These are phyloP conservation scores for Ceratobasidium papillatum DNA, from an alignment of 1,284 basidiomycete species.

Conservation along the genomic window DNA sequence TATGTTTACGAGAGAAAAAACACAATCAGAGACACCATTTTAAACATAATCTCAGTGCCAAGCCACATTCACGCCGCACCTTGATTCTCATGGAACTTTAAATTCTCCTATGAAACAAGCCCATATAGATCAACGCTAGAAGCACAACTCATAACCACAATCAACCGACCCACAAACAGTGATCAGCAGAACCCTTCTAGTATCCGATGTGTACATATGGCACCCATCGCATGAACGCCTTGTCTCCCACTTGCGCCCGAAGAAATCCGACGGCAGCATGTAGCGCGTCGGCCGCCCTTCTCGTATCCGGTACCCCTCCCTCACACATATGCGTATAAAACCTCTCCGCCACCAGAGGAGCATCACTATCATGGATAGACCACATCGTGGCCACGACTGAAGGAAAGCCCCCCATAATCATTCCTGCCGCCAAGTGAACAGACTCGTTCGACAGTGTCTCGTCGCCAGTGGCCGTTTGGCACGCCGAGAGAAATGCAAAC, in stretches of 20 bases:
- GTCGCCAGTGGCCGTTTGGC: slow-evolving; percentile 29
- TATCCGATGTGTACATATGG: slow-evolving; percentile 21
- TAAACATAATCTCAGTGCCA: too few species aligned
- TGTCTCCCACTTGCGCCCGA: slow-evolving; percentile 3
- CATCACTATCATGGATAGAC: slow-evolving; percentile 17
- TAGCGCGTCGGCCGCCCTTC: slow-evolving; percentile 12
- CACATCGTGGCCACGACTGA: slow-evolving; percentile 25
- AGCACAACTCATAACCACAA: too few species aligned
- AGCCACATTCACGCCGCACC: too few species aligned
- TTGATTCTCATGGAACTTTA: too few species aligned
- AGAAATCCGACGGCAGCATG: slow-evolving; percentile 8
- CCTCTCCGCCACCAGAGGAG: not conserved
- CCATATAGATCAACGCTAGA: too few species aligned
- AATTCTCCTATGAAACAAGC: too few species aligned
- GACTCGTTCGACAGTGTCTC: slow-evolving; percentile 18
- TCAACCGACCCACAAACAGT: too few species aligned
- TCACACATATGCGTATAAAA: not conserved
- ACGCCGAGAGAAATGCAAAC: slow-evolving; percentile 32
- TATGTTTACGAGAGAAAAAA: too few species aligned
- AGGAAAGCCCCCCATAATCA: slow-evolving; percentile 21
- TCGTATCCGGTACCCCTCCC: not conserved
- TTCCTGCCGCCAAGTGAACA: slow-evolving; percentile 26
- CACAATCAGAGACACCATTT: too few species aligned
- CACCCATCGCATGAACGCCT: not conserved
- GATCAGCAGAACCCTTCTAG: too few species aligned